phyloP scores from a whole-genome alignment of 1,139 yeast genomes.

The Petasospora rhodanensis region DNA sequence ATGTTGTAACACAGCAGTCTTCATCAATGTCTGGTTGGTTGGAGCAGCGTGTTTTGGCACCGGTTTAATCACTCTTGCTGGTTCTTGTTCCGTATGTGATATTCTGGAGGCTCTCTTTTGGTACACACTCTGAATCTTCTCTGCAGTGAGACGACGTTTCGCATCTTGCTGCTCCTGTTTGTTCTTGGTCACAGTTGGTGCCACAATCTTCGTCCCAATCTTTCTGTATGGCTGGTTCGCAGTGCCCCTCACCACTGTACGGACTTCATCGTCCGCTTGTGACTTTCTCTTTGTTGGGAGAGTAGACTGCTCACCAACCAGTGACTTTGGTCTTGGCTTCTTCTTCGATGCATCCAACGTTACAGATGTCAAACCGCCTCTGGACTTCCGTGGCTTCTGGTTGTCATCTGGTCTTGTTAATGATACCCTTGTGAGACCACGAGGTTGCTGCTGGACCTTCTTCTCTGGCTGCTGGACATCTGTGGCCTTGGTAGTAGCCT shows the following conservation, averaged over 20 bases:
- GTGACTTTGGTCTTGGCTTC: constrained; percentile 17
- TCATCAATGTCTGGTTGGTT: constrained; percentile 26
- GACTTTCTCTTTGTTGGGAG: constrained; percentile 20
- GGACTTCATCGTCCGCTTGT: constrained; percentile 21
- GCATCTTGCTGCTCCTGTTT: constrained; percentile 19
- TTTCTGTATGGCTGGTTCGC: constrained; percentile 21
- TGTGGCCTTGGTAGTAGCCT: no score
- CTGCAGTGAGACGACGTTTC: constrained; percentile 25
- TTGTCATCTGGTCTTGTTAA: constrained; percentile 19
- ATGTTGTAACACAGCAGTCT: constrained; percentile 31
- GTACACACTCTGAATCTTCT: constrained; percentile 17
- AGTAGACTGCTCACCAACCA: constrained; percentile 15
- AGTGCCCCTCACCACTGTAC: neutral
- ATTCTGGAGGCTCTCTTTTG: constrained; percentile 23
- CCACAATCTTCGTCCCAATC: constrained; percentile 22
- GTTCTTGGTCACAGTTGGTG: constrained; percentile 15
- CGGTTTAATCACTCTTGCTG: constrained; percentile 8
- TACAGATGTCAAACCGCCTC: constrained; percentile 21
- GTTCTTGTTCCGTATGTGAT: constrained; percentile 13
- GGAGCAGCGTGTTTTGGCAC: constrained; percentile 13
- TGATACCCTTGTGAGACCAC: constrained; percentile 21
- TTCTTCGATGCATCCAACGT: constrained; percentile 17
- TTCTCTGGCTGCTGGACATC: no score
- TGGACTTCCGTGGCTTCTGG: constrained; percentile 18
- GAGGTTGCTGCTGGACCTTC: constrained; percentile 7